phyloP scores from a whole-genome alignment of 306 rosid species.

The Amphicarpaea edgeworthii region DNA sequence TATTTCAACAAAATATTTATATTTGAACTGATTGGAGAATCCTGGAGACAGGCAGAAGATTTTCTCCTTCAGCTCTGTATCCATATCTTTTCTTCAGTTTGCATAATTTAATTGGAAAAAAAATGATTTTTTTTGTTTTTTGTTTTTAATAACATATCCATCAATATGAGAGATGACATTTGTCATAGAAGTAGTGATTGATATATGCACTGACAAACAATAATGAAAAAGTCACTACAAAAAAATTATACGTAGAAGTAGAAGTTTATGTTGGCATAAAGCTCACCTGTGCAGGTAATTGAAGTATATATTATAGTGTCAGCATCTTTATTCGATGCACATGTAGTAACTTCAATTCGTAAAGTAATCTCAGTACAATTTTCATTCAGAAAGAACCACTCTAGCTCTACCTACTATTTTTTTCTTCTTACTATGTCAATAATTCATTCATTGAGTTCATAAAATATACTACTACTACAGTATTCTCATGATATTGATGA shows the following conservation, averaged over 20 bases:
- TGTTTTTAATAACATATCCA: neutral
- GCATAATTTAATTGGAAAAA: neutral
- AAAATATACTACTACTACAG: neutral
- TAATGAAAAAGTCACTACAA: slow-evolving; percentile 1
- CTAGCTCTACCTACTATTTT: neutral
- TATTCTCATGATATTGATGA: neutral
- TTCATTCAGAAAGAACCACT: slow-evolving; percentile 33
- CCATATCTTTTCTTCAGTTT: slow-evolving; percentile 7
- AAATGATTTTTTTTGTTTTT: neutral
- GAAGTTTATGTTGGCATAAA: slow-evolving; percentile 30
- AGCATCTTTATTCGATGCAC: slow-evolving; percentile 31
- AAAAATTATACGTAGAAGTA: neutral
- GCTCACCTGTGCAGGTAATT: slow-evolving; percentile 12
- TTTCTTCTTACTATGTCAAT: neutral
- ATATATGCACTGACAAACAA: slow-evolving; percentile 29
- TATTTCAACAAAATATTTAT: too few species aligned
- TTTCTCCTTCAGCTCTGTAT: neutral
- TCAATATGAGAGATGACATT: slow-evolving; percentile 17
- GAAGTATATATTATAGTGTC: slow-evolving; percentile 26
- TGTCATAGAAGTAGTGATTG: neutral
- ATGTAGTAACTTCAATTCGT: slow-evolving; percentile 10
- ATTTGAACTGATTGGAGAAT: neutral
- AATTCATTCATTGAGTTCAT: neutral
- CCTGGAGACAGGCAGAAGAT: neutral
- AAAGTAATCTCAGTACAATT: slow-evolving; percentile 29